Base-by-base conservation (phyloP, 345 rosid genomes). In the Brassica cretica region DNA sequence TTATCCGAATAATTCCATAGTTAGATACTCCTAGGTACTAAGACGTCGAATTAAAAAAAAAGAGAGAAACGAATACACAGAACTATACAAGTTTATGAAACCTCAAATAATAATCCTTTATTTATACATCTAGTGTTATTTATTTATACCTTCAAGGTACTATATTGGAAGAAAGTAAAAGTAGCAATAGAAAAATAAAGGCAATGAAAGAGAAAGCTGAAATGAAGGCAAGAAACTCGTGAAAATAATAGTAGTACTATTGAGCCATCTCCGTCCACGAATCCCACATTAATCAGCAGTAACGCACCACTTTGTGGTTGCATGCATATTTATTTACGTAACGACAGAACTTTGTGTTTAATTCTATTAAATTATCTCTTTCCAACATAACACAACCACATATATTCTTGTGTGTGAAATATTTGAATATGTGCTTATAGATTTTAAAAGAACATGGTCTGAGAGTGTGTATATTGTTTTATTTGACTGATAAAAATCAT, bases 291-390 rank as follows among this genome's bases (percentile, higher is more conserved):
- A 70, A 41, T 80, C 44, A 80, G 56, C 8, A 51, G 59, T 65
- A 8, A 30, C 33, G 76, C 73, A 56, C 76, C 68, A 58, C 76
- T 58, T 49, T 71, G 65, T 56, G 35, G 4, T 59, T 80, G 37
- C 73, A 58, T 75, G 65, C 80, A 35, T 72, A 80, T 80, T 80
- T 66, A 80, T 80, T 65, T 59, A 76, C 76, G 14, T 76, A 44
- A 71, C 72, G 83, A 80, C 83, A 80, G 76, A 80, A 64, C 21
- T 69, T 79, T 15, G 24, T 74, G 67, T 79, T 59, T 79, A 68
- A 25, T 56, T 65, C 14, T 55, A 51, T 64, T 30, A 2, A 19
- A 6, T 53, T 5, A 1, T 21, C 6, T 76, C 11, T 61, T 69
- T 56, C 19, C 27, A 41, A 3, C 46, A 60, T 16, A 7, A 18